Evolutionary conservation across 1,284 basidiomycete genomes (phyloP).

Genomic region (Apiotrichum sp.): DNA sequence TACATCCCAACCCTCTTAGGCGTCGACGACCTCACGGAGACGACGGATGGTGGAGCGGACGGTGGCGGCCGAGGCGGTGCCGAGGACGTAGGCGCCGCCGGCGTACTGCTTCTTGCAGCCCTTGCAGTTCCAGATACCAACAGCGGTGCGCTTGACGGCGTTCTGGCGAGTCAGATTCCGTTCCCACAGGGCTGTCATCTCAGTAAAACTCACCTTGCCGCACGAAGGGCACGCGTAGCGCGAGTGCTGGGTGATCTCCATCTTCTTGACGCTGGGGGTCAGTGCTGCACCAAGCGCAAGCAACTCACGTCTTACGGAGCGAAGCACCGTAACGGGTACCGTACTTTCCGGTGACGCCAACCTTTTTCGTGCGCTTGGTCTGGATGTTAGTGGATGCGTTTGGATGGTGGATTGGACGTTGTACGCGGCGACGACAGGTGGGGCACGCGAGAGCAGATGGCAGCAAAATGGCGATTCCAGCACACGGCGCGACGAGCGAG

Average conservation of each 20-base stretch:
- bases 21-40: conserved; percentile 82
- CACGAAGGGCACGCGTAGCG: conserved; percentile 96
- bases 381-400: conserved; percentile 42
- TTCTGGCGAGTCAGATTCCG: conserved; percentile 66
- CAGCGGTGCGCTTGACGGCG: conserved; percentile 89
- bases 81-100: conserved; percentile 96
- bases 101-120: conserved; percentile 95
- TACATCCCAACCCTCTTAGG: conserved; percentile 18
- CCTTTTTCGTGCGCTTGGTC: conserved; percentile 98
- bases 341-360: conserved; percentile 99
- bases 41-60: conserved; percentile 87
- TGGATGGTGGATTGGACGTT: too few species aligned
- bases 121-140: conserved; percentile 97
- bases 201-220: conserved; percentile 70
- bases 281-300: neutral
- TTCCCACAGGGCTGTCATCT: neutral
- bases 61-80: conserved; percentile 94
- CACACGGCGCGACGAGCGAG: too few species aligned
- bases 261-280: conserved; percentile 60
- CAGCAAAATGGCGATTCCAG: too few species aligned
- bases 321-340: conserved; percentile 99
- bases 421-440: too few species aligned
- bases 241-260: conserved; percentile 97
- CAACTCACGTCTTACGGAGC: conserved; percentile 71
- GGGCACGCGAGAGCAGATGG: too few species aligned